Percentiles rank a stretch among this genome's conserved stretches.
These are phyloP conservation scores for Yamadazyma trypodendri DNA, from an alignment of 1,139 yeast genomes.

Conservation along the genomic window DNA sequence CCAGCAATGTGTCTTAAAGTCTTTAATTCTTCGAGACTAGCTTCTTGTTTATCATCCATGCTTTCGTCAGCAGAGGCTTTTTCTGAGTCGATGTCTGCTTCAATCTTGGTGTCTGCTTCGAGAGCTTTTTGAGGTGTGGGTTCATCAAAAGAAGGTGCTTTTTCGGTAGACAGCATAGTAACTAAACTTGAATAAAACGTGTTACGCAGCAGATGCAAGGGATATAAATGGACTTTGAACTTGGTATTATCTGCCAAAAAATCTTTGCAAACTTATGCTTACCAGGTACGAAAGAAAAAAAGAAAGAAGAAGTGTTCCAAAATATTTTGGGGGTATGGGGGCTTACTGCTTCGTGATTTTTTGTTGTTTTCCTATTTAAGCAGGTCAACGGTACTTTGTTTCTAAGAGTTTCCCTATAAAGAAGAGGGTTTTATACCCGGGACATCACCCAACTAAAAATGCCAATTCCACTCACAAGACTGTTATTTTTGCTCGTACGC, in stretches of 20 bases:
- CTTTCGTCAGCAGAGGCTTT: constrained; percentile 4
- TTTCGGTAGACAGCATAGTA: constrained; percentile 1
- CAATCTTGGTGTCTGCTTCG: too few species aligned
- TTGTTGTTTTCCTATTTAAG: too few species aligned
- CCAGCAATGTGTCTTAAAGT: constrained; percentile 44
- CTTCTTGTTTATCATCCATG: constrained; percentile 28
- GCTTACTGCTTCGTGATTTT: too few species aligned
- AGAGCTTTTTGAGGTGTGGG: background rate
- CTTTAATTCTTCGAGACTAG: constrained; percentile 40
- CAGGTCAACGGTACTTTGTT: too few species aligned
- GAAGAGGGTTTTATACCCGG: too few species aligned
- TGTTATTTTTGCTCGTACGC: too few species aligned
- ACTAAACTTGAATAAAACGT: background rate
- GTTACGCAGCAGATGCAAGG: background rate
- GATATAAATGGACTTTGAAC: background rate
- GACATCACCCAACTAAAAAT: too few species aligned
- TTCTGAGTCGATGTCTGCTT: background rate
- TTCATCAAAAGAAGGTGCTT: background rate
- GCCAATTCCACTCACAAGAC: too few species aligned
- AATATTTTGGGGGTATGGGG: too few species aligned
- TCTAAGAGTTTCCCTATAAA: too few species aligned
- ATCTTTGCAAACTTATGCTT: background rate
- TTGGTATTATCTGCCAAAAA: background rate
- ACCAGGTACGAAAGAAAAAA: background rate
- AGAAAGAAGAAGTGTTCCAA: background rate